Conservation (phyloP, 805 yeast species). For the Yarrowia sp. region DNA sequence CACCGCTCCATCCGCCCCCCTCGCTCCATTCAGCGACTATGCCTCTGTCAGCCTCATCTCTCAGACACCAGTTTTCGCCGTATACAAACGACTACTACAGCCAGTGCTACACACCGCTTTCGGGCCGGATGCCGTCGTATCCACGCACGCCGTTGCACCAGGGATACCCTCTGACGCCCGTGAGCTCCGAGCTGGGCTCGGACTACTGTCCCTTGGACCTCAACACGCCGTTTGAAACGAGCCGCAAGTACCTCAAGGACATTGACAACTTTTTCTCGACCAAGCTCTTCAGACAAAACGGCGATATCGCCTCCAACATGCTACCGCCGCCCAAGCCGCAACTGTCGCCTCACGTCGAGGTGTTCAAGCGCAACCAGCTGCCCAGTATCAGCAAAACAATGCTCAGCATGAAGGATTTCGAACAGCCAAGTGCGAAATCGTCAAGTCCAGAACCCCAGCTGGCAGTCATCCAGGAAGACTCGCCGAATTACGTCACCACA, state of each 20-base stretch:
- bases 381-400: not conserved
- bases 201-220: constrained; percentile 22
- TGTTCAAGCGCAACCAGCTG: too few species aligned
- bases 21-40: too few species aligned
- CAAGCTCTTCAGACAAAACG: constrained; percentile 8
- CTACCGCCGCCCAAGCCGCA: not conserved
- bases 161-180: not conserved
- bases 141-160: not conserved
- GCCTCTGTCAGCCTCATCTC: not conserved
- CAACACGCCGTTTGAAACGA: constrained; percentile 18
- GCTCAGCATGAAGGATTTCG: constrained; percentile 16
- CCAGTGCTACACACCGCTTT: not conserved
- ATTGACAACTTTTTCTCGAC: constrained; percentile 22
- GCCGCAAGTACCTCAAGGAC: constrained; percentile 11
- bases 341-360: not conserved
- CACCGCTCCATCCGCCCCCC: not conserved
- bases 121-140: not conserved
- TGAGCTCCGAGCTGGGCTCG: not conserved
- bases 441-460: too few species aligned
- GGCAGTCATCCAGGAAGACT: not conserved
- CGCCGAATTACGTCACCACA: not conserved
- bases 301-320: constrained; percentile 6
- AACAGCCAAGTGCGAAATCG: not conserved
- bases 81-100: not conserved
- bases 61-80: not conserved